Evolutionary conservation across 2,329 filamentous ascomycete genomes (phyloP), one percentile per base, ranked within the genome.

Genomic region (Fragosphaeria purpurea): DNA sequence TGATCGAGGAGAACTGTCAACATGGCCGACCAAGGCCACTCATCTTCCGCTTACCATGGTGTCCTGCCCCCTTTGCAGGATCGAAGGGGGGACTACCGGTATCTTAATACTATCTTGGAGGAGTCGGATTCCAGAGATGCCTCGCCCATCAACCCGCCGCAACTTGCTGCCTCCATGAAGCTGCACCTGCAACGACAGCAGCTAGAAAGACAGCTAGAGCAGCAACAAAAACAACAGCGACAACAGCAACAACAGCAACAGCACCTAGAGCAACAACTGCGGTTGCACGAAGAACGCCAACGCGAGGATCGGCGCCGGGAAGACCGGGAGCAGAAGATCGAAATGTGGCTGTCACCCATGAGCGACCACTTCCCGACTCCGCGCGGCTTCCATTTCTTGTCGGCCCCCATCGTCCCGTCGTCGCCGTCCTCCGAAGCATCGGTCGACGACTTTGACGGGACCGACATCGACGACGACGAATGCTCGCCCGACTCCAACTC

Each of bases 361-460:
- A 79, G 74, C 63, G 77, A 79, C 58, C 75, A 87, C 63, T 88
- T 88, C 62, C 85, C 83, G 41, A 86, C 83, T 7, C 83, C 84
- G n/a, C 74, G 80, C 59, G 83, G 82, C 53, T 69, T 77, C 58
- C 73, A 84, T 64, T 82, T 81, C 62, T 74, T 84, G 61, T 71
- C 80, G 40, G 80, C 79, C 46, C 78, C 80, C 44, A 74, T 79
- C 61, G 71, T 82, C 50, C 75, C 81, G 38, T 80, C 79, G 47
- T 81, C 80, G 48, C 77, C 79, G 22, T 79, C 77, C 30, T 73
- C 74, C 46, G 22, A 22, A 22, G 67, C 68, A 39, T 75, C 77
- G 6, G 70, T 70, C 52, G 76, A 77, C 55, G 22, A 22, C 22
- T 22, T 22, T 22, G 73, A 67, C 58, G 63, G 63, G 39, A 55